phyloP scores from a whole-genome alignment of 192 early-diverging fungal species.

The Backusella morwellensis region DNA sequence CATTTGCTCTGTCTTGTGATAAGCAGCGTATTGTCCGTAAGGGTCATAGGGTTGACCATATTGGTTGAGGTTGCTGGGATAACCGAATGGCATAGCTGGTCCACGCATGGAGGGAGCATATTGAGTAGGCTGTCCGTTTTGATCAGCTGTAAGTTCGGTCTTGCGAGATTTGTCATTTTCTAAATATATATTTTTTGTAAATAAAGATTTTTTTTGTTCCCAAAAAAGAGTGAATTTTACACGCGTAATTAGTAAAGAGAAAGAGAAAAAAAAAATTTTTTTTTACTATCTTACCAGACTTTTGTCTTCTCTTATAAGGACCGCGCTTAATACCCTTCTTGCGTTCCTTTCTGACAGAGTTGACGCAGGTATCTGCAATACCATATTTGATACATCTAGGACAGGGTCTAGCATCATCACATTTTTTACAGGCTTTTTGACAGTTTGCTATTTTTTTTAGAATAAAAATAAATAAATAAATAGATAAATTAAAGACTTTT shows the following conservation, averaged over 20 bases:
- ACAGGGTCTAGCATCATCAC: conserved; percentile 85
- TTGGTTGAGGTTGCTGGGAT: conserved; percentile 17
- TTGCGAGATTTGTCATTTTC: conserved; percentile 8
- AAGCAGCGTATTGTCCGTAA: conserved; percentile 17
- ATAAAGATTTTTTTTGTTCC: neutral
- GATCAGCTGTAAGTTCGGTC: neutral
- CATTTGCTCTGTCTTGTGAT: conserved; percentile 20
- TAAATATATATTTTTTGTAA: neutral
- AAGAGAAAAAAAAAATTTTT: conserved; percentile 1
- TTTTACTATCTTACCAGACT: conserved; percentile 7
- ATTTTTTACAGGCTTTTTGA: conserved; percentile 90
- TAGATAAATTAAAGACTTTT: neutral
- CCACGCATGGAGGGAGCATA: conserved; percentile 20
- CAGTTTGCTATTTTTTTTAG: conserved; percentile 61
- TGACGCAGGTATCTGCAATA: conserved; percentile 64
- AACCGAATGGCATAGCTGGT: conserved; percentile 20
- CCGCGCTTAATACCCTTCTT: conserved; percentile 84
- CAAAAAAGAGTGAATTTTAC: conserved; percentile 1
- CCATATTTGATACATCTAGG: conserved; percentile 75
- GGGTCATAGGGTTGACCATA: conserved; percentile 21
- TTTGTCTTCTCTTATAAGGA: conserved; percentile 65
- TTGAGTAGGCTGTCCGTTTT: conserved; percentile 5
- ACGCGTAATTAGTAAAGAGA: neutral
- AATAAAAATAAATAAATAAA: conserved; percentile 10
- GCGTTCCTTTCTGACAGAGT: conserved; percentile 79